Percentiles rank a stretch among this genome's conserved stretches.
Evolutionary conservation across 768 basidiomycete genomes (phyloP).

Genomic region (Tricholoma matsutake): DNA sequence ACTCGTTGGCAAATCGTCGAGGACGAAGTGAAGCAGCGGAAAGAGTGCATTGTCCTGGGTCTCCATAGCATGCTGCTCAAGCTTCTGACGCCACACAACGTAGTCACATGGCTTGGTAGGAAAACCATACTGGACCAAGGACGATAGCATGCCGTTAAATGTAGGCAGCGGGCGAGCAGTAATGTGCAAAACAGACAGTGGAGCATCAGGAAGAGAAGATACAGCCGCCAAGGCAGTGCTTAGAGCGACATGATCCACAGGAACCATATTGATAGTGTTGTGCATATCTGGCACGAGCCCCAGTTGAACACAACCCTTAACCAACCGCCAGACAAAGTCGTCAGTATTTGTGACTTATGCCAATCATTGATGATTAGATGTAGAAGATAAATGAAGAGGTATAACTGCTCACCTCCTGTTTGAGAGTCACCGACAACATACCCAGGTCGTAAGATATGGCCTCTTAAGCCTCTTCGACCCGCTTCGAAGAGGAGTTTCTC

Average conservation of each 20-base stretch:
- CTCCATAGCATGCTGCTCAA: slow-evolving; percentile 95
- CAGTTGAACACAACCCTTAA: slow-evolving; percentile 98
- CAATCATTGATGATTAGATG: slow-evolving; percentile 5
- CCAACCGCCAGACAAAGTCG: slow-evolving; percentile 97
- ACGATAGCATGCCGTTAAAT: slow-evolving; percentile 81
- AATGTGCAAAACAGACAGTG: slow-evolving; percentile 72
- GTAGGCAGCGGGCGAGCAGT: slow-evolving; percentile 84
- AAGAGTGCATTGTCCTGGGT: slow-evolving; percentile 95
- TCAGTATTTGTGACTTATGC: slow-evolving; percentile 92
- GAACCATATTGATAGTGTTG: slow-evolving; percentile 98
- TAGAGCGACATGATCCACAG: slow-evolving; percentile 92
- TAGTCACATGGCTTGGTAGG: slow-evolving; percentile 79
- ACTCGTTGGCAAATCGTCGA: slow-evolving; percentile 95
- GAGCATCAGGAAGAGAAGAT: slow-evolving; percentile 45
- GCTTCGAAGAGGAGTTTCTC: slow-evolving; percentile 94
- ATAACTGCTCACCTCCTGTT: slow-evolving; percentile 65
- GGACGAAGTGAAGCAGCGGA: slow-evolving; percentile 94
- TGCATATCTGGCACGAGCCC: slow-evolving; percentile 96
- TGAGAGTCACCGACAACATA: slow-evolving; percentile 94
- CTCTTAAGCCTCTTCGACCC: slow-evolving; percentile 77
- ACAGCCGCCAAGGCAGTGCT: slow-evolving; percentile 74
- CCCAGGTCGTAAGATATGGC: slow-evolving; percentile 88
- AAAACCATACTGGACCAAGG: slow-evolving; percentile 80
- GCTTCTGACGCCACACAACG: slow-evolving; percentile 82
- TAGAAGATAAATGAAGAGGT: not conserved